These are phyloP conservation scores for Cytospora schulzeri DNA, from an alignment of 2,329 filamentous ascomycete species.

Conservation along the genomic window DNA sequence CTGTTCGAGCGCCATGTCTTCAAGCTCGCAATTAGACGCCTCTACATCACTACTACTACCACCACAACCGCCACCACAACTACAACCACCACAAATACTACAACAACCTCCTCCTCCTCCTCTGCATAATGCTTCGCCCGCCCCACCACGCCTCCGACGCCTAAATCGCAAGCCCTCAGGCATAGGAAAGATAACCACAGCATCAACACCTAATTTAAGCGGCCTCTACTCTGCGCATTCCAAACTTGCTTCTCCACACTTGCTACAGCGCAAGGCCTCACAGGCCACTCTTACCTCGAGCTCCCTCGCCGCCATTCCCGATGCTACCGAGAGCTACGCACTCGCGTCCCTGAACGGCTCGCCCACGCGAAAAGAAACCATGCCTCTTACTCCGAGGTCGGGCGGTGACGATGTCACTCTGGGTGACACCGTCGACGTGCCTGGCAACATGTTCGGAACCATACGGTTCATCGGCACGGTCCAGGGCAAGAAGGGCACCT, in stretches of 20 bases:
- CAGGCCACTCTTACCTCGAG: constrained; percentile 67
- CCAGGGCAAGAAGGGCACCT: constrained; percentile 84
- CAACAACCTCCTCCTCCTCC: constrained; percentile 40
- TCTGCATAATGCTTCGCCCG: constrained; percentile 28
- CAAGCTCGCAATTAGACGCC: background rate
- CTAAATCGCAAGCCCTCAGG: constrained; percentile 43
- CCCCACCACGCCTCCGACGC: constrained; percentile 30
- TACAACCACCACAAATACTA: constrained; percentile 35
- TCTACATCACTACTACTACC: background rate
- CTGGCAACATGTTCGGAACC: constrained; percentile 86
- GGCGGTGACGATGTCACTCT: constrained; percentile 60
- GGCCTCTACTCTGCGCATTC: constrained; percentile 53
- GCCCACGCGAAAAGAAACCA: constrained; percentile 40
- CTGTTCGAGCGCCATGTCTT: background rate
- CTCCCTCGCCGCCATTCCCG: constrained; percentile 66
- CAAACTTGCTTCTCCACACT: constrained; percentile 44
- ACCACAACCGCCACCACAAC: background rate
- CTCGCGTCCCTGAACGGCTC: constrained; percentile 54
- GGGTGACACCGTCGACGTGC: constrained; percentile 87
- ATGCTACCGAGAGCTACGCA: constrained; percentile 66
- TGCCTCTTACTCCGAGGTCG: constrained; percentile 56
- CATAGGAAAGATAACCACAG: constrained; percentile 45
- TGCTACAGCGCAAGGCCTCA: constrained; percentile 69
- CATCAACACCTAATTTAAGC: constrained; percentile 62
- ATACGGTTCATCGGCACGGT: constrained; percentile 89